These are phyloP conservation scores for Alternaria ventricosa DNA, from an alignment of 2,329 filamentous ascomycete genomes.

Conservation along the genomic window DNA sequence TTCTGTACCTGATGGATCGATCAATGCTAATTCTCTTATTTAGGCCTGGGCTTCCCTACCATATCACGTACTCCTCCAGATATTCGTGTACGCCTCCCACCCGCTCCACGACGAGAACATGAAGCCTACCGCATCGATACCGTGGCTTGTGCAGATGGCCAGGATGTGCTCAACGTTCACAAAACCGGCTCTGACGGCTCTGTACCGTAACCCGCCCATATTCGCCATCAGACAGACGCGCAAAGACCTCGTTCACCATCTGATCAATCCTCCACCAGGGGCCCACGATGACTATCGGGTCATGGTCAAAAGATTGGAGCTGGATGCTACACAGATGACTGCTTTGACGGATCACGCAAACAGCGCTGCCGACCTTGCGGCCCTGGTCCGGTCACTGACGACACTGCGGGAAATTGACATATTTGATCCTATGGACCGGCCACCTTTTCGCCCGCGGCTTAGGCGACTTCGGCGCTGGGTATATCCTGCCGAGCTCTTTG, in stretches of 20 bases:
- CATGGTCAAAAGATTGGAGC: constrained; percentile 73
- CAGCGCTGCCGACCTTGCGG: constrained; percentile 62
- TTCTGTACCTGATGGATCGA: neutral
- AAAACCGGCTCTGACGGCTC: constrained; percentile 74
- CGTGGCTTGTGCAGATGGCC: constrained; percentile 71
- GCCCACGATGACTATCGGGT: constrained; percentile 65
- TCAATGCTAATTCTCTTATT: neutral
- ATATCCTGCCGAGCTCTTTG: constrained; percentile 71
- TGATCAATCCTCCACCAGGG: constrained; percentile 57
- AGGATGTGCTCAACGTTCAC: constrained; percentile 67
- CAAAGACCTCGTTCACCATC: constrained; percentile 56
- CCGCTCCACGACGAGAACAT: constrained; percentile 60
- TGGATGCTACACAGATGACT: constrained; percentile 69
- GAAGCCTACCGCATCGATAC: constrained; percentile 52
- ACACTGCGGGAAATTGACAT: constrained; percentile 74
- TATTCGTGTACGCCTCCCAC: constrained; percentile 72
- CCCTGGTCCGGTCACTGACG: constrained; percentile 68
- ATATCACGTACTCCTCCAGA: constrained; percentile 71
- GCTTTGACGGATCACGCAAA: constrained; percentile 60
- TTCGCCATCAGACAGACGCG: constrained; percentile 58
- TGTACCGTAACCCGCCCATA: constrained; percentile 74
- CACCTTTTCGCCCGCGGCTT: constrained; percentile 68
- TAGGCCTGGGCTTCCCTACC: constrained; percentile 59
- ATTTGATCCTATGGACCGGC: constrained; percentile 70
- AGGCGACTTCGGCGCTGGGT: constrained; percentile 65